Base-by-base conservation (phyloP, 805 yeast species). In the Candida yuanshanica region DNA sequence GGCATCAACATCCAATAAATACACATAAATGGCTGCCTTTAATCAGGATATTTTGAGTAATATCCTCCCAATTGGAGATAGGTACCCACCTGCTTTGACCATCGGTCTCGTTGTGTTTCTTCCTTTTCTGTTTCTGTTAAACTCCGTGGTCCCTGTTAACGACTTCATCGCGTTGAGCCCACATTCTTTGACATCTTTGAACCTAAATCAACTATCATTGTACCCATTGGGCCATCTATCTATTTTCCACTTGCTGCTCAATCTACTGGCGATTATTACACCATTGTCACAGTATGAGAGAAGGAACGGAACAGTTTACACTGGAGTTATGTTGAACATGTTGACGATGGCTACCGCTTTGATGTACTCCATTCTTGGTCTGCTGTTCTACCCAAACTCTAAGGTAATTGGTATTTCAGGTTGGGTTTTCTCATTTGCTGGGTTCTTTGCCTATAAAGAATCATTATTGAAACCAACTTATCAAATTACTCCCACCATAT, bases 271-370 rank as follows among this genome's bases (percentile, higher is more conserved):
- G 1, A 56, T 88, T 35, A 66, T 74, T 43, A 73, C 82, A 1
- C 78, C 84, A 17, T 59, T 87, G 52, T 66, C 81, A 11, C 67
- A 69, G 38, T 88, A 81, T 60, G 96, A 88, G 66, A 65, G 70
- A 42, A 58, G 63, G 18, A 82, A 86, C 53, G 97, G 96, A 6
- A 87, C 97, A 0, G 83, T 88, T 3, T 77, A 86, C 60, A 83
- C 95, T 4, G 96, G 95, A 4, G 68, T 89, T 35, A 80, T 88
- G 13, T 65, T 89, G 42, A 88, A 87, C 58, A 55, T 84, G 20
- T 61, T 83, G 37, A 85, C 95, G 2, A 79, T 82, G 2, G 60
- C 77, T 4, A 72, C 91, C 2, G 96, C 83, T 4, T 27, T 56
- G 3, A 35, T 49, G 9, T 53, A 53, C 44, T 49, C 48, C 33